phyloP scores from a whole-genome alignment of 2,329 filamentous ascomycete species.

The Alternaria gaisen region DNA sequence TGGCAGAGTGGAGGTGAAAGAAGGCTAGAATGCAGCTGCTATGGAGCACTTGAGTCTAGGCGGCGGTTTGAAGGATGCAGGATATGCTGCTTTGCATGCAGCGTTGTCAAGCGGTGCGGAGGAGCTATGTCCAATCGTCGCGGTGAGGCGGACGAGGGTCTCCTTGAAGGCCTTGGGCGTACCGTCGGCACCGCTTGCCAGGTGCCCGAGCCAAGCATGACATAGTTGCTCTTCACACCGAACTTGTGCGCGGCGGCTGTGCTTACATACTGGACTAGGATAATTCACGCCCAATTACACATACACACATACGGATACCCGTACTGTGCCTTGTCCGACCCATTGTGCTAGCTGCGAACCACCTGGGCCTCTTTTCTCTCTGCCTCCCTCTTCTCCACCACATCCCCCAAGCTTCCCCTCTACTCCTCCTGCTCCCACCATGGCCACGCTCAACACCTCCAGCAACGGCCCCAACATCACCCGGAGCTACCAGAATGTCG shows the following conservation, averaged over 20 bases:
- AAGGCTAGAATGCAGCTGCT: constrained; percentile 14
- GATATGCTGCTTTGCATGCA: constrained; percentile 8
- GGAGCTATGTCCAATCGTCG: constrained; percentile 13
- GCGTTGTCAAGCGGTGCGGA: constrained; percentile 10
- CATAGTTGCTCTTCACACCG: constrained; percentile 19
- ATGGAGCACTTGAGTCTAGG: constrained; percentile 6
- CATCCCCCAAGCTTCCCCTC: constrained; percentile 17
- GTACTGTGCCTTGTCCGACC: constrained; percentile 17
- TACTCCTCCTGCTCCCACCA: constrained; percentile 59
- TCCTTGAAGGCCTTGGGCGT: constrained; percentile 5
- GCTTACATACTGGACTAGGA: neutral
- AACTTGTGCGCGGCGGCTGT: constrained; percentile 9
- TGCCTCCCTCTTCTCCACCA: constrained; percentile 6
- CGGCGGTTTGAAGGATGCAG: constrained; percentile 7
- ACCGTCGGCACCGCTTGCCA: constrained; percentile 7
- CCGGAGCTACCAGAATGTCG: constrained; percentile 69
- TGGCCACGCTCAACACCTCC: constrained; percentile 72
- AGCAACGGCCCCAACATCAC: constrained; percentile 63
- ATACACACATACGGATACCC: constrained; percentile 18
- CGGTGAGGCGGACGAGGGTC: constrained; percentile 21
- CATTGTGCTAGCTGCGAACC: constrained; percentile 3
- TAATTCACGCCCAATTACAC: constrained; percentile 19
- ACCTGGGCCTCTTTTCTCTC: constrained; percentile 6
- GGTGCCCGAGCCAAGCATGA: constrained; percentile 20
- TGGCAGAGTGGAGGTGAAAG: constrained; percentile 17